Base-by-base conservation (phyloP, 2,329 filamentous ascomycete genomes). In the Xylaria multiplex region DNA sequence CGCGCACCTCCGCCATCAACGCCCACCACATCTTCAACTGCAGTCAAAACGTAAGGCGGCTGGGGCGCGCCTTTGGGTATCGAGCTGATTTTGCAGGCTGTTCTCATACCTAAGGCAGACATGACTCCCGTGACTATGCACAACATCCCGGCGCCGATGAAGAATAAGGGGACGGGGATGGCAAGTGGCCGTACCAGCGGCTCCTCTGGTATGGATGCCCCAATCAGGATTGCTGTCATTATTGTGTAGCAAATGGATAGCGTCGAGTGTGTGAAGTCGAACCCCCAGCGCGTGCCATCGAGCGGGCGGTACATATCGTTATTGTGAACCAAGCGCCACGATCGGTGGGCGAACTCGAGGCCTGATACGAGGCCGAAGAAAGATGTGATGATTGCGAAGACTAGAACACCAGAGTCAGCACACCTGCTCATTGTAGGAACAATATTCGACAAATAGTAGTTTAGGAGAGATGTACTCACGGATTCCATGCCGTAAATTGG, bases 11-110 rank as follows among this genome's bases (percentile, higher is more conserved):
- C 84, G 22, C 87, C 89, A 72, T 91, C 90, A 46, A 91, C 89
- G 4, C 87, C 88, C 14, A 90, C 84, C 27, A 90, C 83, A 71
- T 91, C 89, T 76, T 91, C 89, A 30, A 91, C 85, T 35, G 91
- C 82, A 56, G 89, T 89, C 70, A 90, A 89, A 1, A 86, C 82
- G 2, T 86, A 84, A 0, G 89, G 89, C 2, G 85, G 82, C 64
- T 90, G 85, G 74, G 80, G 79, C 16, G 82, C 82, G 19, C 88
- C 88, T 72, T 88, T 89, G 0, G 82, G 82, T 0, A 87, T 86
- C 1, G 88, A 90, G 59, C 87, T 90, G 67, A 91, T 87, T 52
- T 87, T 85, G 72, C 88, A 89, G 0, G 87, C 88, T 0, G 88
- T 84, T 16, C 76, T 78, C 74, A 75, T 71, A 19, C 72, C 65